Base-by-base conservation (phyloP, 2,329 filamentous ascomycete species). In the Aspergillus sp. region DNA sequence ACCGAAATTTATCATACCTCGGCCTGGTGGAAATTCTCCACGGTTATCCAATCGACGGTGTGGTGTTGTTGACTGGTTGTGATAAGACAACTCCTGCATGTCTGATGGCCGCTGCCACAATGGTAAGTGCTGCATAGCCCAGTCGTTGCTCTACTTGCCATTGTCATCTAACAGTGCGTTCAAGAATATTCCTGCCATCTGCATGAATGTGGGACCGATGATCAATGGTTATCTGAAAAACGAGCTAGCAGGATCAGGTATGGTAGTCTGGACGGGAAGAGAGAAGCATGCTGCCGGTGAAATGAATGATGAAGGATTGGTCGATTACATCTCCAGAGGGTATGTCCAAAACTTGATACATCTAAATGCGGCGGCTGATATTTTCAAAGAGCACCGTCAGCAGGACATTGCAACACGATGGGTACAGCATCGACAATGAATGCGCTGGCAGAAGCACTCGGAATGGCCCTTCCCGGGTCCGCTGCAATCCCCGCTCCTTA, bases 391-490 rank as follows among this genome's bases (percentile, higher is more conserved):
- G 77, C 78, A 11, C 79, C 78, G 1, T 80, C 76, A 2, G 76
- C 71, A 6, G 80, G 78, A 39, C 79, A 81, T 60, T 83, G 80
- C 65, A 82, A 82, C 63, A 82, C 79, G 15, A 82, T 83, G 80
- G 80, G 80, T 48, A 83, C 80, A 15, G 80, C 80, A 2, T 79
- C 77, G 6, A 82, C 80, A 0, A 82, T 83, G 79, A 82, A 82
- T 60, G 78, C 80, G 1, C 73, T 82, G 2, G 79, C 80, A 49
- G 80, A 83, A 63, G 79, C 80, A 3, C 70, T 83, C 4, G 81
- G 81, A 34, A 82, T 83, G 77, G 78, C 80, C 0, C 73, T 83
- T 0, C 79, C 80, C 0, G 80, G 80, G 1, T 80, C 79, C 3
- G 77, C 80, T 2, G 78, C 79, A 4, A 82, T 82, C n/a, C 80